Percentiles rank a stretch among this genome's conserved stretches.
These are phyloP conservation scores for Plasmodium fragile DNA, from an alignment of 169 alveolate species.

Conservation along the genomic window DNA sequence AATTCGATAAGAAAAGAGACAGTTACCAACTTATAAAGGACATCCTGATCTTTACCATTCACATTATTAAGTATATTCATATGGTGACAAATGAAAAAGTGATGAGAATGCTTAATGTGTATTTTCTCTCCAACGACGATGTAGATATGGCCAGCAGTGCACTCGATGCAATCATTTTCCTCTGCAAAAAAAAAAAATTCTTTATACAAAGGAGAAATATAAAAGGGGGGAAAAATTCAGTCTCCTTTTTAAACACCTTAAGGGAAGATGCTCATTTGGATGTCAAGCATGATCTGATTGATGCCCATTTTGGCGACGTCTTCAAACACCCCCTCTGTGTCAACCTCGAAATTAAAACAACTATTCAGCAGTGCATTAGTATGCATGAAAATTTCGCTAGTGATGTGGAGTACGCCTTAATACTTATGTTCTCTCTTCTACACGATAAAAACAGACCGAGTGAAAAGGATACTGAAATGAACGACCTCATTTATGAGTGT, in stretches of 20 bases:
- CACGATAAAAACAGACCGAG: constrained; percentile 54
- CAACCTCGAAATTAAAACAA: constrained; percentile 39
- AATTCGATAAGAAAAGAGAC: constrained; percentile 15
- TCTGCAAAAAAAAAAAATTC: constrained; percentile 50
- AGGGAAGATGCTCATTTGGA: background rate
- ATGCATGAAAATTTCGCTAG: constrained; percentile 30
- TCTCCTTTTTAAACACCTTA: background rate
- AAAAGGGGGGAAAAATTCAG: background rate
- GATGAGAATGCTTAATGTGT: constrained; percentile 23
- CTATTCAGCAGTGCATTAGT: constrained; percentile 32
- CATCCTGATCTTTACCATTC: constrained; percentile 6
- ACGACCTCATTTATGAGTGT: constrained; percentile 44
- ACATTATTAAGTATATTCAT: constrained; percentile 55
- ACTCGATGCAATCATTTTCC: constrained; percentile 21
- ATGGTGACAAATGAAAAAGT: constrained; percentile 45
- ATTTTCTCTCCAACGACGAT: constrained; percentile 28
- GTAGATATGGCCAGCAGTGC: background rate
- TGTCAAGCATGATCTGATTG: background rate
- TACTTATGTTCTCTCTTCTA: constrained; percentile 19
- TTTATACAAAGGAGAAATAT: constrained; percentile 4
- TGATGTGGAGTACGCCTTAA: constrained; percentile 53
- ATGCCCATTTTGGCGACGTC: constrained; percentile 27
- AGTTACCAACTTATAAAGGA: background rate
- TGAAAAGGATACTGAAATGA: constrained; percentile 68
- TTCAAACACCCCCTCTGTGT: constrained; percentile 49